phyloP scores from a whole-genome alignment of 106 monocot species.

The Narthecium ossifragum region DNA sequence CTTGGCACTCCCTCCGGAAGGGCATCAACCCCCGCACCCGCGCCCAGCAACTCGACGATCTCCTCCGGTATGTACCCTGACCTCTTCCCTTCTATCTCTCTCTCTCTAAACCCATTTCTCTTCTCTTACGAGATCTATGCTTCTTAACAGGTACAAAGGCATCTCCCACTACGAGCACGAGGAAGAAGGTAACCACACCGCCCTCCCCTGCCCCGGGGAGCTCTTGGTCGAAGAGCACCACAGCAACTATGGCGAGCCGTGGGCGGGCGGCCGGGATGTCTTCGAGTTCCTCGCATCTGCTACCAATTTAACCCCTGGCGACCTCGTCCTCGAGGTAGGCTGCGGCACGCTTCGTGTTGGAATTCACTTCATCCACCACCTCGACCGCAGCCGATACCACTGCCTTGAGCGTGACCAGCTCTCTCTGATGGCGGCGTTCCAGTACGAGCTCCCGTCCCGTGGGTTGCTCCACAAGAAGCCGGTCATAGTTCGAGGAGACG shows the following conservation, averaged over 20 bases:
- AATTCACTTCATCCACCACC: constrained; percentile 84
- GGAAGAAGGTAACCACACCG: constrained; percentile 38
- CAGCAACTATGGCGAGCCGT: constrained; percentile 96
- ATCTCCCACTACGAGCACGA: constrained; percentile 74
- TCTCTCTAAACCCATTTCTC: no score
- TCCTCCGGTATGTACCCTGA: constrained; percentile 17
- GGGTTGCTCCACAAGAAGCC: constrained; percentile 81
- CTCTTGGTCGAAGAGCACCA: constrained; percentile 97
- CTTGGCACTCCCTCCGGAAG: constrained; percentile 59
- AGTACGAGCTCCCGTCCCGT: constrained; percentile 85
- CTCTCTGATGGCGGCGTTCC: constrained; percentile 80
- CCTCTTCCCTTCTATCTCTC: neutral
- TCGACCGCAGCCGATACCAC: constrained; percentile 45
- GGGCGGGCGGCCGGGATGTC: constrained; percentile 95
- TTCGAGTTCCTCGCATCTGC: constrained; percentile 84
- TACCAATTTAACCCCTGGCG: constrained; percentile 39
- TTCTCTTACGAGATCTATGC: no score
- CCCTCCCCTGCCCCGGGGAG: constrained; percentile 69
- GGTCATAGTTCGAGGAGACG: constrained; percentile 67
- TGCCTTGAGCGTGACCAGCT: constrained; percentile 86
- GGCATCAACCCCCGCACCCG: constrained; percentile 80
- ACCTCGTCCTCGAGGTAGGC: constrained; percentile 84
- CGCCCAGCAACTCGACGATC: constrained; percentile 51
- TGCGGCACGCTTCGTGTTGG: constrained; percentile 96
- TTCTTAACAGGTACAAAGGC: constrained; percentile 52